phyloP scores from a whole-genome alignment of 768 basidiomycete genomes.

The Albatrellus ellisii region DNA sequence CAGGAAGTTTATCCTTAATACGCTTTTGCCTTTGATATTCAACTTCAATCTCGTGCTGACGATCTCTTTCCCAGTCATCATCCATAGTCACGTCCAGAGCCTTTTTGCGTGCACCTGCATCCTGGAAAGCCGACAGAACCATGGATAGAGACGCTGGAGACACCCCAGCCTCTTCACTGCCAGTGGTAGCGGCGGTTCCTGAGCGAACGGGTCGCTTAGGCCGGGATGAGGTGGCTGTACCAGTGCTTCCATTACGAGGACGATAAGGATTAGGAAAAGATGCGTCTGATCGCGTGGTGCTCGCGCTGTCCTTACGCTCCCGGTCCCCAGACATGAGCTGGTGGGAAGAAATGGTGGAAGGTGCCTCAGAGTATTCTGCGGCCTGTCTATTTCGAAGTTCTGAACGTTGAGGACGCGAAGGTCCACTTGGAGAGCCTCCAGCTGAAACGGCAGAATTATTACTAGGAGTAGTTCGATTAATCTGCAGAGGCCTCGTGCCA shows the following conservation, averaged over 20 bases:
- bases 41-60: constrained; percentile 45
- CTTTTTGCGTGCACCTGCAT: constrained; percentile 44
- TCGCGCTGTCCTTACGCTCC: constrained; percentile 10
- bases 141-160: constrained; percentile 19
- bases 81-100: constrained; percentile 42
- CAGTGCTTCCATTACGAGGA: constrained; percentile 8
- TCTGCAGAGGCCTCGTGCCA: constrained; percentile 10
- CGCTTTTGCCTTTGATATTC: constrained; percentile 57
- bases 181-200: constrained; percentile 3
- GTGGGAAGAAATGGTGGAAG: neutral
- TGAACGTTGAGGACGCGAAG: constrained; percentile 13
- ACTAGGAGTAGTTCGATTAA: constrained; percentile 14
- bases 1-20: constrained; percentile 55
- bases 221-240: constrained; percentile 1
- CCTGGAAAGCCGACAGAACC: constrained; percentile 60
- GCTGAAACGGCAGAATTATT: constrained; percentile 7
- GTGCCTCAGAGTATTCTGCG: constrained; percentile 6
- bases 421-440: constrained; percentile 10
- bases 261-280: constrained; percentile 6
- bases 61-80: constrained; percentile 40
- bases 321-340: constrained; percentile 4
- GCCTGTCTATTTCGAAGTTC: constrained; percentile 7
- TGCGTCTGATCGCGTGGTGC: constrained; percentile 11
- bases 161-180: constrained; percentile 9
- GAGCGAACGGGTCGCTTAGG: neutral